Evolutionary conservation across 768 basidiomycete genomes (phyloP).

Genomic region (Bullera alba): DNA sequence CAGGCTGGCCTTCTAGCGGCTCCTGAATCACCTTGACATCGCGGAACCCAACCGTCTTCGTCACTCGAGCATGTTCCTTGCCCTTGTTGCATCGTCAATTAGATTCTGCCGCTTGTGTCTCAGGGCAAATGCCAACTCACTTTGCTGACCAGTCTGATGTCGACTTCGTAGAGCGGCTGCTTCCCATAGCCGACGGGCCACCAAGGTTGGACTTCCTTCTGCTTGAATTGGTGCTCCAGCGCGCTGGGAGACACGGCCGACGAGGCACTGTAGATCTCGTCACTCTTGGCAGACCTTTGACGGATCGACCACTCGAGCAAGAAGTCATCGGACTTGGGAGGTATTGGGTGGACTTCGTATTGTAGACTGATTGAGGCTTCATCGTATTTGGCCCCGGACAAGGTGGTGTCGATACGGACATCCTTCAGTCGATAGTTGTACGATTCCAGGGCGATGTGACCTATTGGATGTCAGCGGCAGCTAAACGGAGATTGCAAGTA

Average conservation of each 20-base stretch:
- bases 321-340: too few species aligned
- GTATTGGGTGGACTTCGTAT: too few species aligned
- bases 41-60: constrained; percentile 77
- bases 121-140: too few species aligned
- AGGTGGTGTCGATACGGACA: constrained; percentile 56
- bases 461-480: too few species aligned
- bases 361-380: too few species aligned
- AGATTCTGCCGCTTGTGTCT: too few species aligned
- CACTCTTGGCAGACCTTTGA: too few species aligned
- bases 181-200: constrained; percentile 73
- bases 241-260: too few species aligned
- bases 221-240: constrained; percentile 47
- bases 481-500: too few species aligned
- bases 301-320: too few species aligned
- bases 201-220: constrained; percentile 67
- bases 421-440: constrained; percentile 63
- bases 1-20: constrained; percentile 65
- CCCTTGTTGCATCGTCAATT: neutral
- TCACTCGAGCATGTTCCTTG: constrained; percentile 40
- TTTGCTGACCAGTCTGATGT: constrained; percentile 53
- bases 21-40: constrained; percentile 73
- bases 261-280: too few species aligned
- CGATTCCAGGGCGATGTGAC: constrained; percentile 60
- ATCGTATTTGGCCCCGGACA: too few species aligned
- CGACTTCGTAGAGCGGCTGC: constrained; percentile 66